Evolutionary conservation across 192 early-diverging fungal species (phyloP), one percentile per base, ranked within the genome.

Genomic region (Dispira simplex): DNA sequence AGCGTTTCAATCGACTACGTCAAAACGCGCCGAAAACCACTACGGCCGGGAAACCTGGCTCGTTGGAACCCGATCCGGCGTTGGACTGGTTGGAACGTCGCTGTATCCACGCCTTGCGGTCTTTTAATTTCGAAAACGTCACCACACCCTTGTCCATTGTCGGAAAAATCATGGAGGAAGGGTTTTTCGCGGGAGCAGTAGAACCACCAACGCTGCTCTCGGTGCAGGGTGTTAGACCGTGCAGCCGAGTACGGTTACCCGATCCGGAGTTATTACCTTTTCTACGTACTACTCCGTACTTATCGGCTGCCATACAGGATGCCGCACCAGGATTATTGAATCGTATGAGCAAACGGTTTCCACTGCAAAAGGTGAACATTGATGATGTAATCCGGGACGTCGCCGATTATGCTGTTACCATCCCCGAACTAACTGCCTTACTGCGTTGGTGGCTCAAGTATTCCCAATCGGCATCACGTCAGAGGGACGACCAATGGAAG

Each of bases 371-470:
- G 1, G 46, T 92, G 20, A 68, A 73, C 0, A 68, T 91, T 20
- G 53, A 68, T 0, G 92, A 95, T 67, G 73, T 93, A 0, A 64
- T 85, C 12, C 52, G 47, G 4, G 90, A 95, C 64, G 68, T 95
- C 0, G 68, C 73, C 28, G 75, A 65, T 48, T 66, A 85, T 4
- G 76, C 77, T 8, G 64, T 91, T 3, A 68, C 72, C 11, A 66
- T 67, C 23, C 59, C 65, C 1, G 88, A 94, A 67, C 79, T 83
- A 69, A 68, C 84, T 0, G 78, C 78, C 0, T 74, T 88, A 51
- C 67, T 94, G 66, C 77, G 79, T 64, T 94, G 92, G 92, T 91
- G 84, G 86, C 74, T 86, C 13, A 70, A 68, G 18, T 82, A 75
- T 65, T 65, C 67, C 8, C 64, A 65, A 51, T 16, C 16, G 18